Evolutionary conservation across 2,329 filamentous ascomycete species (phyloP).

Genomic region (Penicillium sp.): DNA sequence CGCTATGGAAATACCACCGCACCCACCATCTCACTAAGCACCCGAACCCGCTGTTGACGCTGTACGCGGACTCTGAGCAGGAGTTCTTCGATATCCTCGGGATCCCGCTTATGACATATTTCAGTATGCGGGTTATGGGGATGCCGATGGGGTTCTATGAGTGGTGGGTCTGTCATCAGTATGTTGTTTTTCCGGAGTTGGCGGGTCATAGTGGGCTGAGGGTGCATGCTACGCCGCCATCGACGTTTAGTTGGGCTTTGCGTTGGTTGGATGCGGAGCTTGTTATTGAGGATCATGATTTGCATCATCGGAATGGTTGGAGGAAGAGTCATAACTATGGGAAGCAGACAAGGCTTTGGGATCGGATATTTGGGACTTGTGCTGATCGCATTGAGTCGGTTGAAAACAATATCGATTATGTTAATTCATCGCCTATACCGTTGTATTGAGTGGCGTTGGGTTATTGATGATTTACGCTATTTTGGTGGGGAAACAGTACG

Average conservation of each 20-base stretch:
- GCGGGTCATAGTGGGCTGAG: slow-evolving; percentile 26
- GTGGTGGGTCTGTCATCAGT: slow-evolving; percentile 29
- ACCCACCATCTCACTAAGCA: slow-evolving; percentile 29
- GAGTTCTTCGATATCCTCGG: slow-evolving; percentile 29
- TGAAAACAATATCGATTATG: slow-evolving; percentile 23
- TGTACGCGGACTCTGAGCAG: slow-evolving; percentile 26
- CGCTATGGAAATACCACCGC: slow-evolving; percentile 27
- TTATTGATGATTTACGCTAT: background rate
- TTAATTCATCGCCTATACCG: slow-evolving; percentile 23
- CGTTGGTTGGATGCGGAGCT: slow-evolving; percentile 24
- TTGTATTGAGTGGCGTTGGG: slow-evolving; percentile 13
- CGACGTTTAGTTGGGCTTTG: slow-evolving; percentile 20
- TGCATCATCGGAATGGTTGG: slow-evolving; percentile 30
- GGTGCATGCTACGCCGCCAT: slow-evolving; percentile 23
- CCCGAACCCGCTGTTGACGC: slow-evolving; percentile 25
- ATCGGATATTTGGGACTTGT: slow-evolving; percentile 27
- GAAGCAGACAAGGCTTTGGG: slow-evolving; percentile 29
- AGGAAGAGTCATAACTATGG: slow-evolving; percentile 29
- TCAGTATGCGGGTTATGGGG: slow-evolving; percentile 20
- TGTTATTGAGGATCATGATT: slow-evolving; percentile 28
- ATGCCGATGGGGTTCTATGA: slow-evolving; percentile 29
- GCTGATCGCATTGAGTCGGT: slow-evolving; percentile 25
- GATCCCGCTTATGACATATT: slow-evolving; percentile 23
- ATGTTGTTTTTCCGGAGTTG: slow-evolving; percentile 26
- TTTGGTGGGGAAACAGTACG: background rate